Evolutionary conservation across 805 yeast species (phyloP), one percentile per base, ranked within the genome.

Genomic region (Metschnikowia reukaufii): DNA sequence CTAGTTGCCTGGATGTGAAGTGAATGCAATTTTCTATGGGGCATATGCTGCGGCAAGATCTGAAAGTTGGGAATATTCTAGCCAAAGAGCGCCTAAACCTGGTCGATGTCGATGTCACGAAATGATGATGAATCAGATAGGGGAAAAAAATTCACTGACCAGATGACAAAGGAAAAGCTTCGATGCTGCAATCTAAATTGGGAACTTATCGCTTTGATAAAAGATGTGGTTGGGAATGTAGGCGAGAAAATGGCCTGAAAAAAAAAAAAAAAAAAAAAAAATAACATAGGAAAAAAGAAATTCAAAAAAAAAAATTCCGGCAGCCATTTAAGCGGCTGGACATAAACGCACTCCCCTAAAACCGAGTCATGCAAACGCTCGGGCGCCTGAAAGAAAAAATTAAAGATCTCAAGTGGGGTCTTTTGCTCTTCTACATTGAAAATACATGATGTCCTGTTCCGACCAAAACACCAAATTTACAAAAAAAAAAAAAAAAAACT

Each of bases 41-140:
- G 42, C 47, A 44, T 44, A 6, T 33, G 39, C 35, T 43, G 42
- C 37, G 4, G 32, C 41, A 23, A 23, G 42, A 23, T 23, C 31
- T n/a, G 36, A 39, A 15, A n/a, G 34, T 18, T 8, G 13, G 29
- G 33, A n/a, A 10, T 10, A 25, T 19, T 13, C 15, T 16, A 23
- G 18, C 19, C 23, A 25, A 29, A 16, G 10, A 25, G 19, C 33
- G 40, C 10, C 33, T 37, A 16, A 36, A 21, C n/a, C n/a, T n/a
- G 20, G 19, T 23, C 16, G 10, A 16, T 23, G 9, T 23, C 27
- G 27, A 23, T 6, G 27, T 9, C 12, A n/a, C n/a, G n/a, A n/a
- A n/a, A n/a, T n/a, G n/a, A n/a, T n/a, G n/a, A n/a, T n/a, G n/a
- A n/a, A n/a, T n/a, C n/a, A n/a, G n/a, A n/a, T n/a, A n/a, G n/a